A percentile compares a stretch with the other conserved stretches of the same genome.
phyloP scores from a whole-genome alignment of 1,284 basidiomycete species.

The Dichomitus squalens region DNA sequence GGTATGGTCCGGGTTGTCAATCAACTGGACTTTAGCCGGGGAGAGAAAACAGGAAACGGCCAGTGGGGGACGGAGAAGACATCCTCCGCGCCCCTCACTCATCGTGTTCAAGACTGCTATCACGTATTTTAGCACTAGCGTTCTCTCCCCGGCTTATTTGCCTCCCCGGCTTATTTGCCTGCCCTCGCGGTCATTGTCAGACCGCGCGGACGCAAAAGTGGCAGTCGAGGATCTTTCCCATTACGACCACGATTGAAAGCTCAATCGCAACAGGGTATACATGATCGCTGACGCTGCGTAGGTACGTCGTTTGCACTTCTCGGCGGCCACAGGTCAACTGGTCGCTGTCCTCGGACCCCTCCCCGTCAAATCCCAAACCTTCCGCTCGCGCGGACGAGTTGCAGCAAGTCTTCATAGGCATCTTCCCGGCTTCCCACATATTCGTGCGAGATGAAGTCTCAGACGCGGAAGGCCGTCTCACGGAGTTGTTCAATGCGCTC shows the following conservation, averaged over 20 bases:
- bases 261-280: no score
- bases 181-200: no score
- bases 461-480: conserved; percentile 86
- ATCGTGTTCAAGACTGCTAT: no score
- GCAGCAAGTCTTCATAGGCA: conserved; percentile 92
- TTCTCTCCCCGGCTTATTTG: no score
- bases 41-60: no score
- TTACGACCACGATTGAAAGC: no score
- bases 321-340: conserved; percentile 70
- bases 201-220: conserved; percentile 4
- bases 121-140: no score
- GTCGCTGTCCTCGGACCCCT: conserved; percentile 58
- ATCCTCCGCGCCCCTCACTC: no score
- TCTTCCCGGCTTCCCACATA: conserved; percentile 92
- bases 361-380: conserved; percentile 47
- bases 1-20: conserved; percentile 1
- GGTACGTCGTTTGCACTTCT: conserved; percentile 87
- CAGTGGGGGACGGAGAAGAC: background rate
- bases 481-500: conserved; percentile 61
- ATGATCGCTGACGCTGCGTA: conserved; percentile 32
- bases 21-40: no score
- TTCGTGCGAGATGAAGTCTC: conserved; percentile 87
- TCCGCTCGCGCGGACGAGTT: conserved; percentile 66
- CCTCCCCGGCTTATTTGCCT: no score
- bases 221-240: background rate